Base-by-base conservation (phyloP, 2,329 filamentous ascomycete species). In the Pseudopithomyces maydicus region DNA sequence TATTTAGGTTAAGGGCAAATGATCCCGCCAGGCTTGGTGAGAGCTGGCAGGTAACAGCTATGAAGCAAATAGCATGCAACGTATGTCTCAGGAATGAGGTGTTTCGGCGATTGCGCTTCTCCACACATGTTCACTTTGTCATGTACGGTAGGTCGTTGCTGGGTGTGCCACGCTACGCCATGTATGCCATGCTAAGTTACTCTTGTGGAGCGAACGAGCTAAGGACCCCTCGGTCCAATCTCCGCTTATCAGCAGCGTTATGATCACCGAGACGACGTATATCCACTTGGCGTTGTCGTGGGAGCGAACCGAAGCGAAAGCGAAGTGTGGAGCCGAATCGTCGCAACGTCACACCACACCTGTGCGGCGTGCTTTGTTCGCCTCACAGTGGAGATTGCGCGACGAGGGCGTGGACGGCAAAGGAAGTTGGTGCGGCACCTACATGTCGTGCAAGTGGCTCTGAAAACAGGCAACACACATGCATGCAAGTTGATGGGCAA, bases 1-100 rank as follows among this genome's bases (percentile, higher is more conserved):
- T 62, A 52, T 52, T 12, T 42, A 26, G 26, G 45, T 32, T 19
- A 6, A n/a, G 33, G 14, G 29, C 39, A 52, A 36, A 23, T 41
- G 10, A 35, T 10, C 32, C 8, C n/a, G 23, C 14, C 14, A 23
- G 11, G 32, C 17, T 29, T 8, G 26, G 4, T 29, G 26, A 4
- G 26, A 29, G 4, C 26, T 29, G 26, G 26, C 26, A 8, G 26
- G 26, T 5, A 29, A 8, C 26, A 29, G 26, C 5, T 8, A 29
- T 29, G 26, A 4, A 29, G 8, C 26, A 8, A 29, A 29, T 29
- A 29, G 4, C 7, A 19, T 23, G 19, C 32, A 36, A 41, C 50
- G 14, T 45, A 36, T 45, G 38, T 33, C 41, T 38, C 11, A 20
- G 12, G 17, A 14, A 29, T 23, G 23, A 19, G 22, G 20, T 20